Conservation (phyloP, 1,284 basidiomycete species). For the Thelephora terrestris region DNA sequence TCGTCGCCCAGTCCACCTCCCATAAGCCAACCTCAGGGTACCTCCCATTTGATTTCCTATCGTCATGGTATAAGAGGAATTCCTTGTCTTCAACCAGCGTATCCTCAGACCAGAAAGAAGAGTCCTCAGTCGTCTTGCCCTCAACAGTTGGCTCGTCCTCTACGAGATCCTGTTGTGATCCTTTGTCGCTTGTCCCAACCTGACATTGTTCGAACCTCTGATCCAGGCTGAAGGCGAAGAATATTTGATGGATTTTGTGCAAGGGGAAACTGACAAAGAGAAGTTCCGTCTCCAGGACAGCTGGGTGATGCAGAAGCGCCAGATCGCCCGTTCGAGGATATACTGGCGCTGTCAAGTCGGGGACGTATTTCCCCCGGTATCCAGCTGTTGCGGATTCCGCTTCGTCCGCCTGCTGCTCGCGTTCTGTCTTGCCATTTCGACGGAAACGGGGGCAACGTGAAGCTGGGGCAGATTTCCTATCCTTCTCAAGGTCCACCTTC, state of each 20-base stretch:
- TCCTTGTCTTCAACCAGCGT: conserved; percentile 1
- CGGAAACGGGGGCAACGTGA: conserved; percentile 2
- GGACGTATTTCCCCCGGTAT: conserved; percentile 1
- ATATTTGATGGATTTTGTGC: conserved; percentile 55
- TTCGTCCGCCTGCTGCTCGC: neutral
- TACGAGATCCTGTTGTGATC: conserved; percentile 1
- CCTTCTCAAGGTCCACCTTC: neutral
- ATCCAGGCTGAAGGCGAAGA: conserved; percentile 51
- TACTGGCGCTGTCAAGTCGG: conserved; percentile 27
- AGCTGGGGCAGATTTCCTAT: neutral
- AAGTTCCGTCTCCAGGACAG: conserved; percentile 43
- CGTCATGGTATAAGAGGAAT: conserved; percentile 2
- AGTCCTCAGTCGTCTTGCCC: conserved; percentile 1
- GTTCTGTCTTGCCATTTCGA: neutral
- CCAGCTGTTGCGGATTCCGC: neutral
- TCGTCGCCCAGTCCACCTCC: conserved; percentile 17
- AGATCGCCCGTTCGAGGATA: conserved; percentile 61
- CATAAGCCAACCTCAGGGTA: conserved; percentile 7
- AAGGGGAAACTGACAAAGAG: conserved; percentile 44
- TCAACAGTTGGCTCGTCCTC: neutral
- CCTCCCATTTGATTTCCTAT: conserved; percentile 5
- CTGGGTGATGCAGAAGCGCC: conserved; percentile 42
- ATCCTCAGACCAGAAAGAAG: neutral
- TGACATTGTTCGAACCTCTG: conserved; percentile 7
- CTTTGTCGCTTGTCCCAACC: conserved; percentile 5